Conservation (phyloP, 2,329 filamentous ascomycete genomes). For the Phialophora tarda region DNA sequence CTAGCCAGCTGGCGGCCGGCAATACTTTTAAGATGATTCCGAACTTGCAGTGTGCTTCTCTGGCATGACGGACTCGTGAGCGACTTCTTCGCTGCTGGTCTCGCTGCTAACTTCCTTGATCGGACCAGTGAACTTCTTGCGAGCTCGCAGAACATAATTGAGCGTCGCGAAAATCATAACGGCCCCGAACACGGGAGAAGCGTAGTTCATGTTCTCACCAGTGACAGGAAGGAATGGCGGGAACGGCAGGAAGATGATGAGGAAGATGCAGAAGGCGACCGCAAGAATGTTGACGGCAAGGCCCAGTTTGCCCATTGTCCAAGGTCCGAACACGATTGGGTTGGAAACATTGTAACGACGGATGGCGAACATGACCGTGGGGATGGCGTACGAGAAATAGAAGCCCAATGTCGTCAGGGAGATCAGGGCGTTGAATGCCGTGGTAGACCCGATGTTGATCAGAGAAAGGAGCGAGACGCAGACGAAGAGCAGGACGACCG, state of each 20-base stretch:
- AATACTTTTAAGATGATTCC: slow-evolving; percentile 14
- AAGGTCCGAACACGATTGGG: slow-evolving; percentile 41
- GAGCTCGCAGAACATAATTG: slow-evolving; percentile 30
- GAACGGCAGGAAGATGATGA: slow-evolving; percentile 46
- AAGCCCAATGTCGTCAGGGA: slow-evolving; percentile 34
- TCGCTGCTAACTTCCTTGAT: slow-evolving; percentile 34
- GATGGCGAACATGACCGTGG: slow-evolving; percentile 30
- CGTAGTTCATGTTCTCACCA: slow-evolving; percentile 45
- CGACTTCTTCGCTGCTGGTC: slow-evolving; percentile 30
- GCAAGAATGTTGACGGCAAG: slow-evolving; percentile 43
- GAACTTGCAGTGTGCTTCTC: slow-evolving; percentile 20
- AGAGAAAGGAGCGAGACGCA: slow-evolving; percentile 36
- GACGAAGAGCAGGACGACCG: slow-evolving; percentile 37
- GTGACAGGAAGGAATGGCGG: slow-evolving; percentile 45
- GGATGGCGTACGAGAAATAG: slow-evolving; percentile 37
- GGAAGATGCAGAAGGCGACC: slow-evolving; percentile 43
- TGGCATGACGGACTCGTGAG: slow-evolving; percentile 22
- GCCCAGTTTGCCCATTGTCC: slow-evolving; percentile 42
- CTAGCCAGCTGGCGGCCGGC: not conserved
- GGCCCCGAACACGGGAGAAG: slow-evolving; percentile 30
- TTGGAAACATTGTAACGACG: slow-evolving; percentile 21
- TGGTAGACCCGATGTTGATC: slow-evolving; percentile 39
- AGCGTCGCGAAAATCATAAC: slow-evolving; percentile 32
- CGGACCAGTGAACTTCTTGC: slow-evolving; percentile 32
- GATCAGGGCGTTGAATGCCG: slow-evolving; percentile 40